Evolutionary conservation across 352 stramenopile species (phyloP), one percentile per base, ranked within the genome.

Genomic region (Nothophytophthora sp.): DNA sequence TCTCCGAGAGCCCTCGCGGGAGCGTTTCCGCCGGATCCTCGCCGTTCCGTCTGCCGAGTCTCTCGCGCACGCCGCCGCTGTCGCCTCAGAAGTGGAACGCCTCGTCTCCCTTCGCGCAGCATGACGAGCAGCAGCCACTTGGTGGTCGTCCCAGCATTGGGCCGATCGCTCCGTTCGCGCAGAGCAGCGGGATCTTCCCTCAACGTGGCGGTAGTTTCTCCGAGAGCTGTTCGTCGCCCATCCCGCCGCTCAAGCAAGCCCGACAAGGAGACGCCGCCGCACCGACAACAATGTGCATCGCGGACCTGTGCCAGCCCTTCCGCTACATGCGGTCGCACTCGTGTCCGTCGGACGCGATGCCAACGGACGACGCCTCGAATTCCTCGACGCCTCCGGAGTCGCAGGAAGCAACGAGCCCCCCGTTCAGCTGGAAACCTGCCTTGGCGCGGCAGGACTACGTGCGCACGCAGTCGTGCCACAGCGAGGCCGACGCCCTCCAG

Each of bases 291-390:
- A 73, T 69, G 57, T 68, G 58, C 25, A 70, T 81, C 25, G 68
- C 76, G 5, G 73, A 86, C 16, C 67, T 88, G 18, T 75, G 76
- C 35, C 68, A 74, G 37, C 80, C 80, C 1, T 78, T 86, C 41
- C 57, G 50, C 28, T 91, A 91, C 67, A 60, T 86, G 45, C 76
- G 80, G 15, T 74, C 80, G 19, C 59, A 76, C 13, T 91, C 80
- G 20, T 91, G 80, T 63, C 80, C 80, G 22, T 91, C 80, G 19
- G 80, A 91, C 50, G 74, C 79, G n/a, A 82, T 81, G 41, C 47
- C 45, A 30, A 40, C 18, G 3, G 6, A 37, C 16, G 20, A 15
- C 8, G 22, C 40, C n/a, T 61, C 41, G 33, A 33, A 25, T 22
- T 25, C 41, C 18, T 22, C 45, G 18, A 58, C 42, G 33, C 36